Conservation (phyloP, 169 alveolate genomes). For the Plasmodium coatneyi region DNA sequence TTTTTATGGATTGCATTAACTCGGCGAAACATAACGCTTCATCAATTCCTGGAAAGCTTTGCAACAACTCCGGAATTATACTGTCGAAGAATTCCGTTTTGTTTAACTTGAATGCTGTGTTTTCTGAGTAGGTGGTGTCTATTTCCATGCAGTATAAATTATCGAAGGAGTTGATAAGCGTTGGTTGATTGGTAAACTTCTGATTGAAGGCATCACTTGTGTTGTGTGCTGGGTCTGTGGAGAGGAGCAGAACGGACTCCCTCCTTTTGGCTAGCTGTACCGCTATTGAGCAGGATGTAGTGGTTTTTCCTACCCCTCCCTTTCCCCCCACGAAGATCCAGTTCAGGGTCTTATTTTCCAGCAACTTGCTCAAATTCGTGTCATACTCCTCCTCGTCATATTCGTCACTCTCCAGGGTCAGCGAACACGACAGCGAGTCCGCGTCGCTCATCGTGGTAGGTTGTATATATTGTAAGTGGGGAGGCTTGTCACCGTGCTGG, state of each 20-base stretch:
- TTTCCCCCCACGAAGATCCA: conserved; percentile 99
- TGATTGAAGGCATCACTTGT: conserved; percentile 98
- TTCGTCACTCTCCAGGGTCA: conserved; percentile 28
- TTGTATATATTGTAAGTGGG: background rate
- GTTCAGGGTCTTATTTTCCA: conserved; percentile 86
- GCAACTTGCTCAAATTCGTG: conserved; percentile 30
- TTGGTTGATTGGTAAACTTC: conserved; percentile 94
- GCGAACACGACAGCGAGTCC: conserved; percentile 50
- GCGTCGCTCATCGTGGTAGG: conserved; percentile 15
- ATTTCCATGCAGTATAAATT: conserved; percentile 97
- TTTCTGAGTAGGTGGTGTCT: conserved; percentile 88
- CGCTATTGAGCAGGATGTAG: conserved; percentile 97
- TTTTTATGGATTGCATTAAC: conserved; percentile 95
- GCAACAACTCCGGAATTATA: conserved; percentile 92
- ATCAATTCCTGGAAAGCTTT: conserved; percentile 98
- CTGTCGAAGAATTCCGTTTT: conserved; percentile 79
- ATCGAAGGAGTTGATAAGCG: conserved; percentile 93
- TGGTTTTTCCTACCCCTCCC: conserved; percentile 99
- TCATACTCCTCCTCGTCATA: conserved; percentile 36
- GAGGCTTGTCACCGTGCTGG: background rate
- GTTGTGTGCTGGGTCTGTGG: conserved; percentile 99
- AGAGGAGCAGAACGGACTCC: conserved; percentile 95
- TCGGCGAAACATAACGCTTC: conserved; percentile 98
- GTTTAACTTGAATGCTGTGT: conserved; percentile 83
- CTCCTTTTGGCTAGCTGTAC: conserved; percentile 93